Conservation (phyloP, 1,284 basidiomycete genomes). For the Trichosporon faecale region DNA sequence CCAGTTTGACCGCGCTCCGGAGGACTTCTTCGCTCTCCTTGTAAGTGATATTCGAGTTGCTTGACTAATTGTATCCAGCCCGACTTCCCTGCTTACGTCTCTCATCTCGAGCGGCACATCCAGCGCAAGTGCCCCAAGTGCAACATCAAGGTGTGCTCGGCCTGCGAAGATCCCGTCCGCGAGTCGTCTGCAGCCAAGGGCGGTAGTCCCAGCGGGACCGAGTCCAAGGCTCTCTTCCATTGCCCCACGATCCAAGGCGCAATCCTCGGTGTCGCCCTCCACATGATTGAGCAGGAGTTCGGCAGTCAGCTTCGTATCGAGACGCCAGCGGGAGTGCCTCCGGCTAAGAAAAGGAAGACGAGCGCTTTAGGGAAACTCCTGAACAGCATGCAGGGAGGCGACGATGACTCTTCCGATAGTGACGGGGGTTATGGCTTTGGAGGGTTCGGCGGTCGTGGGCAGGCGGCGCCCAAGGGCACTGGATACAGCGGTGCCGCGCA, state of each 20-base stretch:
- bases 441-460: slow-evolving; percentile 18
- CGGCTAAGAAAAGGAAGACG: slow-evolving; percentile 51
- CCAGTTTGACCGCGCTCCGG: slow-evolving; percentile 60
- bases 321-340: neutral
- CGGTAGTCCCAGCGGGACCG: neutral
- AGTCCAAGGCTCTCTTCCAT: slow-evolving; percentile 62
- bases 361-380: slow-evolving; percentile 3
- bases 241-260: slow-evolving; percentile 78
- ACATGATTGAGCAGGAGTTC: slow-evolving; percentile 47
- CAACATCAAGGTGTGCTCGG: slow-evolving; percentile 60
- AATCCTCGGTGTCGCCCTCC: slow-evolving; percentile 76
- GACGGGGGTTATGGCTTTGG: slow-evolving; percentile 24
- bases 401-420: slow-evolving; percentile 56
- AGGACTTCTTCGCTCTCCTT: slow-evolving; percentile 75
- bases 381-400: slow-evolving; percentile 46
- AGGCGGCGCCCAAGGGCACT: slow-evolving; percentile 64
- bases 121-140: slow-evolving; percentile 65
- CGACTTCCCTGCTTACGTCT: slow-evolving; percentile 66
- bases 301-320: slow-evolving; percentile 17
- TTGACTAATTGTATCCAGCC: slow-evolving; percentile 54
- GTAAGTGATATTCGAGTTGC: slow-evolving; percentile 56
- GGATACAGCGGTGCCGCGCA: slow-evolving; percentile 75
- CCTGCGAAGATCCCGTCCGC: slow-evolving; percentile 66
- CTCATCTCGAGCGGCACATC: slow-evolving; percentile 61
- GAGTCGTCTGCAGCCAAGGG: neutral